Evolutionary conservation across 2,329 filamentous ascomycete species (phyloP).

Genomic region (Capronia americana): DNA sequence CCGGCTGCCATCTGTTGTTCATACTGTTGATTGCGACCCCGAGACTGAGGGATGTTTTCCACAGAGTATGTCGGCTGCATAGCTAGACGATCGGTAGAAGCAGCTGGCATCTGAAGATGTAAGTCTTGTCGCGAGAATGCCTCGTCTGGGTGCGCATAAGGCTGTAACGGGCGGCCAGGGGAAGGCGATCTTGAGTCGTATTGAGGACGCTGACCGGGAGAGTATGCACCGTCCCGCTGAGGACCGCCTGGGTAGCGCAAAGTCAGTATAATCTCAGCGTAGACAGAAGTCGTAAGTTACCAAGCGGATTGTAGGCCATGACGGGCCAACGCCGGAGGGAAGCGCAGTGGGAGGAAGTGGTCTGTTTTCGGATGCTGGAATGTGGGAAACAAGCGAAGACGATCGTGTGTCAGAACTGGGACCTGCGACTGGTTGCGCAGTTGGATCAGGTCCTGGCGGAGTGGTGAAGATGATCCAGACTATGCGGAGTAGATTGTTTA

Average conservation of each 20-base stretch:
- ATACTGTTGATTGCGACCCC: constrained; percentile 65
- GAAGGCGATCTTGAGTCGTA: constrained; percentile 71
- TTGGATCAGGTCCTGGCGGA: constrained; percentile 11
- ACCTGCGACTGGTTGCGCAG: constrained; percentile 5
- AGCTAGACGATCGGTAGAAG: constrained; percentile 73
- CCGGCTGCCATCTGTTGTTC: constrained; percentile 52
- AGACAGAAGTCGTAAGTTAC: constrained; percentile 56
- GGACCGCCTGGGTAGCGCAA: constrained; percentile 37
- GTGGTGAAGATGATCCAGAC: constrained; percentile 1
- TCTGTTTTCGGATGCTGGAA: constrained; percentile 31
- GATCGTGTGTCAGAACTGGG: constrained; percentile 16
- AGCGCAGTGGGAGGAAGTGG: constrained; percentile 18
- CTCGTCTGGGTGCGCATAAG: constrained; percentile 83
- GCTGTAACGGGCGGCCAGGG: constrained; percentile 74
- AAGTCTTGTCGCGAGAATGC: constrained; percentile 40
- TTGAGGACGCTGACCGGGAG: constrained; percentile 60
- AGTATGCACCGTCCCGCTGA: constrained; percentile 51
- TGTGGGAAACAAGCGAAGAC: constrained; percentile 19
- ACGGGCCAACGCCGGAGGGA: constrained; percentile 17
- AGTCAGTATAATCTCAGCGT: constrained; percentile 27
- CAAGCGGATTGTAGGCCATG: constrained; percentile 78
- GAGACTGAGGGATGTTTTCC: constrained; percentile 69
- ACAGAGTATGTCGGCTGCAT: constrained; percentile 85
- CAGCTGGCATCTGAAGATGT: constrained; percentile 74
- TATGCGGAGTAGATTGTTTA: constrained; percentile 19